Base-by-base conservation (phyloP, 2,329 filamentous ascomycete genomes). In the Sporothrix globosa region DNA sequence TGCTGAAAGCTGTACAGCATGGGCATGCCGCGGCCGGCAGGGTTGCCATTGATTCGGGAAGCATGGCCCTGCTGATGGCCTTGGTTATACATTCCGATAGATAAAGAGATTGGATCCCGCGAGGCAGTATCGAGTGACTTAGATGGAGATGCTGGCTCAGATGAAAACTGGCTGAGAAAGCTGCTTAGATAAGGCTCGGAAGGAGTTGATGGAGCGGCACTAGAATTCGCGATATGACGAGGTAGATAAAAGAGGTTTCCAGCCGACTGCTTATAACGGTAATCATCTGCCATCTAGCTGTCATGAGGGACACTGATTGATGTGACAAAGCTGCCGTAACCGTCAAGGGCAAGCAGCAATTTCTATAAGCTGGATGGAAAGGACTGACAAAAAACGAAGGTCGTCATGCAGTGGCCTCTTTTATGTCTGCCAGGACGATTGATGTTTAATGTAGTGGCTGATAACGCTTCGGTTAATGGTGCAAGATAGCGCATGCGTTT, bases 1-100 rank as follows among this genome's bases (percentile, higher is more conserved):
- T 86, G 88, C 74, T 90, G 88, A 75, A 87, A 92, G 77, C 87
- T 89, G 81, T 92, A 92, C 77, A 90, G 85, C 82, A 93, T 84
- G 74, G 86, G 87, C 84, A 83, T 81, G 74, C 82, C 84, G 74
- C 86, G 85, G 74, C 88, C 86, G 73, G 83, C 84, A 39, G 86
- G 86, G 73, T 88, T 88, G 76, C 90, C 91, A 81, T 93, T 93
- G 80, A 93, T 86, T 81, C 92, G 89, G 81, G 87, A 87, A 82
- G 90, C 90, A 79, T 92, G 91, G 79, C 88, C 88, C 82, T 90
- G 89, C 78, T 91, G 89, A 79, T 87, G 89, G 78, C 85, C 85
- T 80, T 92, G 89, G 77, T 88, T 88, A 84, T 90, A 93, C 91
- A 93, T 93, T 79, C 85, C 85, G 80, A 77, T 77, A 34, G 74